Conservation (phyloP, 371 early-diverging fungal genomes). For the Syncephalis fuscata region DNA sequence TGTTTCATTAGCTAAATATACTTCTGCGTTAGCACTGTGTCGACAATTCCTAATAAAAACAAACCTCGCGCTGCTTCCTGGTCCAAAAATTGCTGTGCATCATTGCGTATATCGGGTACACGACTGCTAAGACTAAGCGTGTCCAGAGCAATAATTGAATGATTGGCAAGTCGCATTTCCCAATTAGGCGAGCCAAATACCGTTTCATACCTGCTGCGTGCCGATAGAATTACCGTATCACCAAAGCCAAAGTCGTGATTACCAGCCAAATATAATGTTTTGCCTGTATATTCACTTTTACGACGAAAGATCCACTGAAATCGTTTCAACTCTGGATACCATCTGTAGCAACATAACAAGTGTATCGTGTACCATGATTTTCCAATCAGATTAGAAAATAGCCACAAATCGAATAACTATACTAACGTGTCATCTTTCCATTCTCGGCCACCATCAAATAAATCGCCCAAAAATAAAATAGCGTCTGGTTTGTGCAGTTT, state of each 20-base stretch:
- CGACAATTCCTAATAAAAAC: neutral
- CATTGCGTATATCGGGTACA: conserved; percentile 18
- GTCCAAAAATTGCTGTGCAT: conserved; percentile 25
- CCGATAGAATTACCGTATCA: conserved; percentile 27
- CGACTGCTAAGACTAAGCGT: conserved; percentile 50
- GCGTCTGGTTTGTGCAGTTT: conserved; percentile 31
- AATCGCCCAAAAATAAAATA: conserved; percentile 70
- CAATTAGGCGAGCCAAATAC: conserved; percentile 55
- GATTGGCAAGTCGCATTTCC: conserved; percentile 28
- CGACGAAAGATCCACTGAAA: conserved; percentile 3
- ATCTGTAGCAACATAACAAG: conserved; percentile 5
- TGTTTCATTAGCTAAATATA: neutral
- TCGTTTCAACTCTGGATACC: conserved; percentile 3
- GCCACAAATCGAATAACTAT: too few species aligned
- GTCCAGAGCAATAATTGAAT: conserved; percentile 55
- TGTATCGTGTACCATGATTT: too few species aligned
- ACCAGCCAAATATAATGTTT: conserved; percentile 36
- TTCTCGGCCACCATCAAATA: conserved; percentile 77
- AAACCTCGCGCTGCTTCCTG: neutral
- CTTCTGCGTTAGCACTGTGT: neutral
- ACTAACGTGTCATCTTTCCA: conserved; percentile 34
- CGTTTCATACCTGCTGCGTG: conserved; percentile 30
- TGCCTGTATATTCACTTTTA: neutral
- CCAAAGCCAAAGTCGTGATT: conserved; percentile 92
- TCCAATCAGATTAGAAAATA: too few species aligned